Base-by-base conservation (phyloP, 768 basidiomycete genomes). In the Coprinellus aureogranulatus region DNA sequence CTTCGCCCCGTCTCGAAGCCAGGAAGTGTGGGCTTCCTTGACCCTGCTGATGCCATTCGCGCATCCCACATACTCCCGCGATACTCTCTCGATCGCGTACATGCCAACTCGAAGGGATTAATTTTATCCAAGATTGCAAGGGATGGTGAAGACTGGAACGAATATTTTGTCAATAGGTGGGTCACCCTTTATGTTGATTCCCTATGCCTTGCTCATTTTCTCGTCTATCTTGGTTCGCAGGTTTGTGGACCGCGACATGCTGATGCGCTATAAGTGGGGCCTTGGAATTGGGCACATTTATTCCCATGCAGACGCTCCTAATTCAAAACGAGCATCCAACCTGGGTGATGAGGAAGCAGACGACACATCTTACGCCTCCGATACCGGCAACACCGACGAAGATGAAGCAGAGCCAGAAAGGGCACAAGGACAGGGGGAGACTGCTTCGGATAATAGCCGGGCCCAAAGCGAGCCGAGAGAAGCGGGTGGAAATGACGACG, bases 11-110 rank as follows among this genome's bases (percentile, higher is more conserved):
- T 59, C 1, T 54, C 46, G 0, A 64, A 70, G 6, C 12, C 26
- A 60, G 59, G 18, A 67, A 68, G 1, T 74, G 31, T 74, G 52
- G 72, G 69, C 4, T 74, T 74, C 60, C 53, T 75, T 18, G 68
- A 75, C 58, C 74, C 72, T 2, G 27, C 60, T 1, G 48, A 69
- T 11, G 66, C 75, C 23, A 45, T 77, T 22, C 63, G 70, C 11
- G 70, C 6, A 59, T 66, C 30, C 72, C 73, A 53, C 47, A 51
- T 12, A 57, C 62, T 52, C 69, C 69, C 25, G 39, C 60, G 9
- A 39, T 2, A 11, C 57, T 69, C 8, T 61, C 65, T 26, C 20
- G 39, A 37, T 27, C 28, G 6, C 28, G 2, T 45, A 40, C 26
- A 20, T 53, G 23, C 26, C 39, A 31, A 55, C 56, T 6, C 25